Conservation (phyloP, 2,329 filamentous ascomycete genomes). For the Colletotrichum eleusines region DNA sequence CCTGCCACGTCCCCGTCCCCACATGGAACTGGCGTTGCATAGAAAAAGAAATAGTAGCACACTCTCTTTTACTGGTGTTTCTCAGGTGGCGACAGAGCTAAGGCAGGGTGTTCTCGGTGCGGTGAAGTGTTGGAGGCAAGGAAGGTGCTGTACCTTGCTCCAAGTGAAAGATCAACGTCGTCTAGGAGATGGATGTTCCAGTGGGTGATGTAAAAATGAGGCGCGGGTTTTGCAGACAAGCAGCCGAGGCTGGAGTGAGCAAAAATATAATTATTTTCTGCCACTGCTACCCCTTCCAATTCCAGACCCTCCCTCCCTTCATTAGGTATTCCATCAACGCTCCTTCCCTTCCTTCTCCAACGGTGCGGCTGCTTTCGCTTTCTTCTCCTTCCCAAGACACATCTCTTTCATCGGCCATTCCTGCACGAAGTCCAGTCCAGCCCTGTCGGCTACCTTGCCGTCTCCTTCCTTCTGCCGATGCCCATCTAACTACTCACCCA, state of each 20-base stretch:
- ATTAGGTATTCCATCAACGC: conserved; percentile 1
- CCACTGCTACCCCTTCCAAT: conserved; percentile 16
- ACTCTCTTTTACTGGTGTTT: conserved; percentile 30
- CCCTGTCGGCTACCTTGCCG: not conserved
- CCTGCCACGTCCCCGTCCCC: conserved; percentile 30
- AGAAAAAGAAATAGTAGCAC: conserved; percentile 31
- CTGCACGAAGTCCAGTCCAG: not conserved
- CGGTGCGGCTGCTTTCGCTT: conserved; percentile 10
- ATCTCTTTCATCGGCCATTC: conserved; percentile 10
- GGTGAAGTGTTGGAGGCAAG: not conserved
- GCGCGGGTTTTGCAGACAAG: not conserved
- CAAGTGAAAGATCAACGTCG: not conserved
- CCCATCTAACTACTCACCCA: not conserved
- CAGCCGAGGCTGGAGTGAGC: not conserved
- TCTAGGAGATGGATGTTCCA: not conserved
- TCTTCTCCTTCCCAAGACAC: conserved; percentile 11
- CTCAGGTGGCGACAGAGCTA: conserved; percentile 15
- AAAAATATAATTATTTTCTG: conserved; percentile 21
- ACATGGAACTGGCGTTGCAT: conserved; percentile 29
- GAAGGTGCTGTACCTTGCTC: conserved; percentile 5
- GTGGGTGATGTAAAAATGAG: not conserved
- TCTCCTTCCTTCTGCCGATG: not conserved
- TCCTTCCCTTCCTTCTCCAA: conserved; percentile 14
- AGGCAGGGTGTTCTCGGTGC: conserved; percentile 23
- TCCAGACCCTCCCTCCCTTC: conserved; percentile 14